Evolutionary conservation across 495 filamentous ascomycete species (phyloP), one percentile per base, ranked within the genome.

Genomic region (Penicillium pulvis): DNA sequence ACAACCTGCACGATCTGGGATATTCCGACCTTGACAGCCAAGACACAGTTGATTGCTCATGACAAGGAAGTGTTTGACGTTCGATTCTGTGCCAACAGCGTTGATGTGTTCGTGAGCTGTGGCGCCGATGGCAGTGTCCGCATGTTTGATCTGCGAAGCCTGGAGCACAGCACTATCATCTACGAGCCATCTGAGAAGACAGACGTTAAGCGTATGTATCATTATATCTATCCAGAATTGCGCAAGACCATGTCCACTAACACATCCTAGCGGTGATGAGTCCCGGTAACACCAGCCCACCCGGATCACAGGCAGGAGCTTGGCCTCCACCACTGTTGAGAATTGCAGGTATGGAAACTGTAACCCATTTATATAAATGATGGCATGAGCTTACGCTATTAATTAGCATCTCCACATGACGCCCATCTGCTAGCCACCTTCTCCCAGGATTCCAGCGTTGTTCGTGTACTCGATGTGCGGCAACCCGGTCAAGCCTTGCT

Each of bases 1-100:
- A 99, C 94, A 0, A 99, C 94, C 1, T 99, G 94, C 75, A 99
- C 94, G n/a, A 98, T 99, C 56, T 99, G 94, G 94, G 94, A 99
- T 66, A 99, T 99, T 30, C 94, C 94, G 3, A 97, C 94, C 4
- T 76, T 99, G 59, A 99, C 94, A 1, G 94, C 94, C 14, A 99
- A 99, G 74, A 99, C 94, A 2, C 94, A 99, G 72, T 76, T 99
- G 14, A 99, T 99, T 72, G 94, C 94, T 24, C 94, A 99, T 66
- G 94, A 99, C 74, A 98, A 97, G 72, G 94, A 99, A 74, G 94
- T 99, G 6, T 99, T 95, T 64, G 94, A 99, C 70, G 94, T 99
- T 35, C 87, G 94, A 12, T 99, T 98, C 73, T 97, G 94, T 74
- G 92, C 92, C 23, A 92, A 95, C 64, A 96, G 90, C 64, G 89